Evolutionary conservation across 2,329 filamentous ascomycete genomes (phyloP), one percentile per base, ranked within the genome.

Genomic region (Neopestalotiopsis sp.): DNA sequence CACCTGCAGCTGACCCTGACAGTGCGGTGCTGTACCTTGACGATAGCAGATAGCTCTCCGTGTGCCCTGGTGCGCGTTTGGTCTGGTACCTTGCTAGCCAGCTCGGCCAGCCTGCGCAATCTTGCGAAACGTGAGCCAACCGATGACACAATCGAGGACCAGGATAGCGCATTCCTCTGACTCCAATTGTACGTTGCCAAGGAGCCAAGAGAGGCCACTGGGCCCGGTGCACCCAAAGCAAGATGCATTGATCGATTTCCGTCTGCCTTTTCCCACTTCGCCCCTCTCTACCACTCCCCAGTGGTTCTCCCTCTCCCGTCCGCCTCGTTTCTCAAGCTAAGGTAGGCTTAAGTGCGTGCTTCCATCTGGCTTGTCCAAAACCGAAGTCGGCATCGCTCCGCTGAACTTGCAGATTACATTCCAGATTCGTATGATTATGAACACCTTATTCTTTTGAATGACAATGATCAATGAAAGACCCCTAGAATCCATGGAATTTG

Each of bases 101-200:
- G 32, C 58, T 38, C 13, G 17, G 24, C 24, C 24, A 62, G 28
- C 59, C 24, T 59, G 57, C 57, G 24, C 30, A 34, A 20, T 62
- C 28, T 30, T 34, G 32, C 28, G 59, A 40, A 62, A 62, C 59
- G 59, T 38, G 30, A 40, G 57, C 57, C 57, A 40, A 62, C 59
- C 59, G 59, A 62, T 62, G 59, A 62, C 59, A 62, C 59, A 62
- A 62, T 62, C 59, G 59, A 62, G 59, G 59, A 40, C 59, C 59
- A 62, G 59, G 59, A 62, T 62, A 62, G 59, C 59, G 59, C 59
- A 34, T 62, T 62, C 32, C 57, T 20, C 17, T 38, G 6, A 38
- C 34, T 38, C 34, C 34, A 38, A 28, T 38, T 38, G 34, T 38
- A 38, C 6, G 34, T 38, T 38, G 34, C 34, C 34, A 38, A 38